Evolutionary conservation across 345 rosid genomes (phyloP), one percentile per base, ranked within the genome.

Genomic region (Cochlearia excelsa): DNA sequence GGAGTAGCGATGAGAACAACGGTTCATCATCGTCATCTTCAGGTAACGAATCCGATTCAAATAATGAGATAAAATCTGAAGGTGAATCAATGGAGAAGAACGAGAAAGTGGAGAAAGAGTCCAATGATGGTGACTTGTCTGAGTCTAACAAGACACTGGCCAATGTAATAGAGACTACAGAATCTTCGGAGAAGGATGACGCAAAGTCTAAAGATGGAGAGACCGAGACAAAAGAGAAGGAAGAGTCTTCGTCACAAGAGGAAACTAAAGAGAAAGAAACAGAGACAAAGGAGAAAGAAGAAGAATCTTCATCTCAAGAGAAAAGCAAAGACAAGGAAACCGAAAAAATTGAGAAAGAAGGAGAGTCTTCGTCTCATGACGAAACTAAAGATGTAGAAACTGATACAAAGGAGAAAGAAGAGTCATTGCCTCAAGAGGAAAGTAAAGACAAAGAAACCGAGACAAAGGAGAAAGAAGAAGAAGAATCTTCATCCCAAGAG

Each of bases 101-200:
- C 74, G 81, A 56, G 66, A 62, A 52, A 44, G 63, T 26, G 33
- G 70, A 66, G 52, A 80, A 81, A 63, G 69, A 52, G 6, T 57
- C 63, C 6, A 69, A 76, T 8, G 79, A 35, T 39, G 71, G 73
- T 55, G 79, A 77, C 65, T 83, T 70, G 57, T 52, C 77, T 43
- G 75, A 63, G 65, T 51, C 80, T 50, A 67, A 64, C 28, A 59
- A 42, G 10, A 40, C 65, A 44, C 54, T 66, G 54, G 64, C 78
- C 16, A 66, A 57, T 51, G 40, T 72, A 39, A 69, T 73, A 3
- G 70, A 75, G 52, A 69, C 50, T 28, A 50, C 38, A 48, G 38
- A n/a, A 29, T 68, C 73, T 46, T 60, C 61, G 4, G 43, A 46
- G 49, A 43, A 39, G 5, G 48, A 8, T 23, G 62, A 46, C 30